Conservation (phyloP, 306 rosid genomes). For the Citrullus amarus region DNA sequence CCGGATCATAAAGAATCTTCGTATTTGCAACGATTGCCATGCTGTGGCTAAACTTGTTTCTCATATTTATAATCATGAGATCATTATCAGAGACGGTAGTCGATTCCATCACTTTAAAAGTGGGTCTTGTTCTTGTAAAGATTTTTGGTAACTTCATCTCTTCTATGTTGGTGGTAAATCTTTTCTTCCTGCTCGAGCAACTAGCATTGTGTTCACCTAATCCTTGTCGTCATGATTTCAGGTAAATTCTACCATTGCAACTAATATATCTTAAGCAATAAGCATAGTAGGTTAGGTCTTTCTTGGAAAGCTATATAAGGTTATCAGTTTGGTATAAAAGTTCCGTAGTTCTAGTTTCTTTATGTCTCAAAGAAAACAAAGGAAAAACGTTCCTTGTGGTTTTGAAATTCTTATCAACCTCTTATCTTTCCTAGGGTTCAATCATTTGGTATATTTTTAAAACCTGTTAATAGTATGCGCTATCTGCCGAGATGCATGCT, state of each 20-base stretch:
- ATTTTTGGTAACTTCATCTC: constrained; percentile 38
- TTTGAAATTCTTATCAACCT: not conserved
- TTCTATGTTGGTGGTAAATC: not conserved
- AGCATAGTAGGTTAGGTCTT: not conserved
- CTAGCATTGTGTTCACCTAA: not conserved
- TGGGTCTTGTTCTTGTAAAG: constrained; percentile 49
- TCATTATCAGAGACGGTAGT: constrained; percentile 47
- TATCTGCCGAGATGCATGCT: not conserved
- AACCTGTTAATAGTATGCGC: not conserved
- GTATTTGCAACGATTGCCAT: constrained; percentile 50
- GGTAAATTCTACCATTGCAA: not conserved
- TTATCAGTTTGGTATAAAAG: not conserved
- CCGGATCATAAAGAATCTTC: constrained; percentile 44
- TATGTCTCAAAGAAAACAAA: not conserved
- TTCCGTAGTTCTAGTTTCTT: not conserved
- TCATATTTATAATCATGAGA: constrained; percentile 30
- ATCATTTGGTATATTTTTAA: not conserved
- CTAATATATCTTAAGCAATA: not conserved
- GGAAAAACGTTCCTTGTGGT: not conserved
- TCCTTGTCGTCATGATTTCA: not conserved
- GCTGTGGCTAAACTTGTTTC: constrained; percentile 39
- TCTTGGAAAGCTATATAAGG: not conserved
- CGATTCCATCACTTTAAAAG: constrained; percentile 54
- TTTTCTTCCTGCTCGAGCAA: not conserved
- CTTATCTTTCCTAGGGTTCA: not conserved